Percentiles rank a stretch among this genome's conserved stretches.
Conservation (phyloP, 1,284 basidiomycete species). For the Ganoderma multipileum region DNA sequence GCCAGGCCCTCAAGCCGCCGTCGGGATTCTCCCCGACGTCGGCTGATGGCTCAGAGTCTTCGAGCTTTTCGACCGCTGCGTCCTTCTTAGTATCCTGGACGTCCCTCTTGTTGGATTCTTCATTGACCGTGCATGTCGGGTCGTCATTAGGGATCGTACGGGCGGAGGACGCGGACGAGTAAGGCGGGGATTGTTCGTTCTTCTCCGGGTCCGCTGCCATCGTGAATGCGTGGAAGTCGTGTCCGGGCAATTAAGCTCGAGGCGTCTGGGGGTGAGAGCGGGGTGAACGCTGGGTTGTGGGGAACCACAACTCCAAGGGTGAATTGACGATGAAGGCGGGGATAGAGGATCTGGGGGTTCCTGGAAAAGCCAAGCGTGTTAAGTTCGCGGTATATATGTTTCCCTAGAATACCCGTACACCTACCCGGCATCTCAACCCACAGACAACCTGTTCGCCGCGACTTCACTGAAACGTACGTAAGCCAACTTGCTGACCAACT, state of each 20-base stretch:
- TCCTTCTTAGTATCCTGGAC: slow-evolving; percentile 1
- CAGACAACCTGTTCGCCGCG: neutral
- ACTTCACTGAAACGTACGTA: neutral
- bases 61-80: neutral
- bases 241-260: neutral
- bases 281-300: neutral
- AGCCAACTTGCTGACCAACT: neutral
- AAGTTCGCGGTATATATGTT: neutral
- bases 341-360: neutral
- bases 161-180: slow-evolving; percentile 15
- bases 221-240: neutral
- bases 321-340: neutral
- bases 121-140: neutral
- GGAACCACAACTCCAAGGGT: neutral
- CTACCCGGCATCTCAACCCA: neutral
- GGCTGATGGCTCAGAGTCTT: neutral
- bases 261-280: neutral
- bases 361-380: neutral
- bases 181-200: too few species aligned
- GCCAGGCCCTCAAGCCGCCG: slow-evolving; percentile 49
- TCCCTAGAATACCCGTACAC: neutral
- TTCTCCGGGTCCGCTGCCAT: slow-evolving; percentile 5
- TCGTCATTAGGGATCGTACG: slow-evolving; percentile 7
- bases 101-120: neutral
- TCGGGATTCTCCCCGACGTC: slow-evolving; percentile 39